These are phyloP conservation scores for Nymphaea thermarum DNA, from an alignment of 164 flowering plant genomes.

Conservation along the genomic window DNA sequence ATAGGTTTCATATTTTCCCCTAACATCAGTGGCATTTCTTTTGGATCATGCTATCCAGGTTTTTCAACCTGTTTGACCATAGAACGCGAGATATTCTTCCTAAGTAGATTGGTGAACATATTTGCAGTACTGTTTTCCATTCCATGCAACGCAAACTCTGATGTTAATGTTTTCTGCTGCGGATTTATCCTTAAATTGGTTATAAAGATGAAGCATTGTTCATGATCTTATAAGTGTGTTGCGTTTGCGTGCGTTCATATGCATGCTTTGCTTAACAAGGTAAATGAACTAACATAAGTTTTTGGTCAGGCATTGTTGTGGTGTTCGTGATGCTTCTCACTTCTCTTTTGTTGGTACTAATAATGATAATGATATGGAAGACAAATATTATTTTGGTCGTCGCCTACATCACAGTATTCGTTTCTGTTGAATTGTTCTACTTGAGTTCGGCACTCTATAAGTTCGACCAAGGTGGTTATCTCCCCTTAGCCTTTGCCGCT, in stretches of 20 bases:
- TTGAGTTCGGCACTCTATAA: conserved; percentile 71
- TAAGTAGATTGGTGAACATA: no score
- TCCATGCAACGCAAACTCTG: not conserved
- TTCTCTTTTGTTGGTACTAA: conserved; percentile 38
- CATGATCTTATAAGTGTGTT: not conserved
- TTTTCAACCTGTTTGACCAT: not conserved
- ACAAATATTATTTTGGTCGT: conserved; percentile 34
- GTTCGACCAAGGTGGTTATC: conserved; percentile 63
- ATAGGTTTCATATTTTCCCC: not conserved
- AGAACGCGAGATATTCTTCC: no score
- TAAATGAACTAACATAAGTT: not conserved
- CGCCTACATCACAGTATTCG: not conserved
- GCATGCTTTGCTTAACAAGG: no score
- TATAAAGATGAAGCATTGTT: not conserved
- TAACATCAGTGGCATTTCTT: not conserved
- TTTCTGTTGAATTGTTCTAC: conserved; percentile 12
- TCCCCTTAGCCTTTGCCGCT: conserved; percentile 48
- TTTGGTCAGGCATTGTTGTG: conserved; percentile 50
- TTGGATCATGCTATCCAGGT: not conserved
- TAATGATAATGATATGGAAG: conserved; percentile 87
- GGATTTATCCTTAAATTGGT: not conserved
- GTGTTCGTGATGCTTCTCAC: conserved; percentile 40
- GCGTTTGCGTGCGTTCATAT: no score
- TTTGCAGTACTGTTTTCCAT: not conserved
- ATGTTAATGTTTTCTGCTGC: not conserved